Conservation (phyloP, 495 filamentous ascomycete species). For the Cercophora samala region DNA sequence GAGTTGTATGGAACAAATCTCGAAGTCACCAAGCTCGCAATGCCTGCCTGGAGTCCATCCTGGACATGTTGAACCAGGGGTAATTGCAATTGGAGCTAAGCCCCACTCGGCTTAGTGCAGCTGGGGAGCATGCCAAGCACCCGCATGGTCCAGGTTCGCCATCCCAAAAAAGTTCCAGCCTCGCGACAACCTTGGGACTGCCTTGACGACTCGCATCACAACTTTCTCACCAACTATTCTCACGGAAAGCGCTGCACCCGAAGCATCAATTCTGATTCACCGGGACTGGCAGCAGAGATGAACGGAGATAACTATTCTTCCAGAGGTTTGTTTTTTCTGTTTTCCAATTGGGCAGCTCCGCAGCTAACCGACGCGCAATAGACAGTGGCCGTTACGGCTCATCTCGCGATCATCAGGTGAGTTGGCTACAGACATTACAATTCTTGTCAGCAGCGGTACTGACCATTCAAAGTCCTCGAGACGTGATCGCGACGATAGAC, state of each 20-base stretch:
- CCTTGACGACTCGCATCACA: conserved; percentile 7
- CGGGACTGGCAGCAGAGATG: conserved; percentile 53
- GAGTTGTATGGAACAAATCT: not conserved
- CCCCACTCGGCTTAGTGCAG: conserved; percentile 18
- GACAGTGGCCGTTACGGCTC: conserved; percentile 65
- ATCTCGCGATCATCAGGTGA: conserved; percentile 71
- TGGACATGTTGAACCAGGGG: conserved; percentile 8
- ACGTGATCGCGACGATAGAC: conserved; percentile 52
- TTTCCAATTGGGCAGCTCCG: conserved; percentile 1
- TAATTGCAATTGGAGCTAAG: conserved; percentile 17
- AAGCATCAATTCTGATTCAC: conserved; percentile 16
- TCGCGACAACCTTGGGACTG: conserved; percentile 26
- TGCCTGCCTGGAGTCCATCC: not conserved
- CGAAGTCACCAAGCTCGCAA: not conserved
- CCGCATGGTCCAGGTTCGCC: conserved; percentile 4
- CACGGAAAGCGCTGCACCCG: conserved; percentile 1
- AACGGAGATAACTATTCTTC: conserved; percentile 84
- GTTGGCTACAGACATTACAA: conserved; percentile 18
- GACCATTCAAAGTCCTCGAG: conserved; percentile 26
- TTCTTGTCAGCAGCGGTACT: not conserved
- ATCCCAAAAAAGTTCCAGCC: conserved; percentile 41
- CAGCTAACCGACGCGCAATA: conserved; percentile 26
- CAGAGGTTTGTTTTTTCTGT: conserved; percentile 57
- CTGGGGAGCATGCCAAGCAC: conserved; percentile 6
- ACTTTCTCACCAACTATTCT: conserved; percentile 7